Evolutionary conservation across 2,329 filamentous ascomycete genomes (phyloP).

Genomic region (Colletotrichum sp.): DNA sequence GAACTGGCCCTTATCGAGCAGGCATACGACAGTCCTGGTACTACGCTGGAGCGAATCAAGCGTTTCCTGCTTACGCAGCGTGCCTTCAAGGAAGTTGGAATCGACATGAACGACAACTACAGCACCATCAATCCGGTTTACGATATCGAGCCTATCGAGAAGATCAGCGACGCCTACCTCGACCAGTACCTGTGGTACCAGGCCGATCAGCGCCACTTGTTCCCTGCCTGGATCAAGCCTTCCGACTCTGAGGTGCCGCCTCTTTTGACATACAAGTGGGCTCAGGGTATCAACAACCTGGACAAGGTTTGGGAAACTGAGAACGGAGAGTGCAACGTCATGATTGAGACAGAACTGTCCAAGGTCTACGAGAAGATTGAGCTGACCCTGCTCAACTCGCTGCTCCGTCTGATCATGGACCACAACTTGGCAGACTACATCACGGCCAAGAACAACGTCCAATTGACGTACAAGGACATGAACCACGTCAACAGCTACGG

Average conservation of each 20-base stretch:
- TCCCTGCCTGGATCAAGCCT: conserved; percentile 98
- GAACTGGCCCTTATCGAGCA: conserved; percentile 97
- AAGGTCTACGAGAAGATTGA: conserved; percentile 99
- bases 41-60: conserved; percentile 95
- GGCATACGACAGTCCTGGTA: conserved; percentile 96
- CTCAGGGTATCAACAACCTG: conserved; percentile 98
- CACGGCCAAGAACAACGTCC: conserved; percentile 98
- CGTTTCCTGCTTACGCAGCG: conserved; percentile 94
- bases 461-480: conserved; percentile 99
- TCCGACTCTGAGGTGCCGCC: conserved; percentile 98
- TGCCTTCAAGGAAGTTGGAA: conserved; percentile 98
- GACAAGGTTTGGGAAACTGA: conserved; percentile 93
- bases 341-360: conserved; percentile 98
- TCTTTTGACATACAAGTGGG: conserved; percentile 96
- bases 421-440: conserved; percentile 99
- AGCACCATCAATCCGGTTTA: conserved; percentile 99
- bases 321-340: conserved; percentile 96
- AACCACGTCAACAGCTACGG: conserved; percentile 99
- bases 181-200: conserved; percentile 99
- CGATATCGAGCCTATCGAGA: conserved; percentile 98
- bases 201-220: conserved; percentile 94
- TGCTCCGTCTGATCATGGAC: conserved; percentile 96
- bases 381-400: conserved; percentile 89
- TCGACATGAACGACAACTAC: conserved; percentile 99
- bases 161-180: conserved; percentile 98